These are phyloP conservation scores for Fusarium secorum DNA, from an alignment of 2,329 filamentous ascomycete species.

Conservation along the genomic window DNA sequence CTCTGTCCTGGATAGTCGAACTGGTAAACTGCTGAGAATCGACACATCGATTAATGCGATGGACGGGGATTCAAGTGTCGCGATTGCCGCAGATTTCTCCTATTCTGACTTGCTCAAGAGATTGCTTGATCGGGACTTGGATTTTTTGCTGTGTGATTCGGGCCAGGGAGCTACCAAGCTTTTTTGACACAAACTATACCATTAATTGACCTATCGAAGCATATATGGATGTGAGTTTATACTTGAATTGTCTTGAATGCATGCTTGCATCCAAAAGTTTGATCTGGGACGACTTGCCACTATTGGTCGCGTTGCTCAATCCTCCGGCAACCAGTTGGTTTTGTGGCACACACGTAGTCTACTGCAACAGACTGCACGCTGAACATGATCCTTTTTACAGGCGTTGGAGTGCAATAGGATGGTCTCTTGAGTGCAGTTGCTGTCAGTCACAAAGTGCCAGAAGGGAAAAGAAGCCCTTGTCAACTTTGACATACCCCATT, in stretches of 20 bases:
- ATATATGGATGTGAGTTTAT: background rate
- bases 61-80: background rate
- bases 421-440: background rate
- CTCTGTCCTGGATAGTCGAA: too few species aligned
- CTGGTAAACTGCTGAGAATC: background rate
- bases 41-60: too few species aligned
- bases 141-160: background rate
- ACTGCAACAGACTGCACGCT: accelerated
- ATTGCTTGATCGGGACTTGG: accelerated
- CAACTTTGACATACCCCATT: too few species aligned
- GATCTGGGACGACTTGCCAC: background rate
- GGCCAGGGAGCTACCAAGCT: too few species aligned
- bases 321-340: accelerated
- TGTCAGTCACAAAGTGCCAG: accelerated
- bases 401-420: accelerated
- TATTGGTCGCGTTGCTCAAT: background rate
- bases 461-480: background rate
- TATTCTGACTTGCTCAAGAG: accelerated
- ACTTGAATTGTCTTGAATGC: background rate
- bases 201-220: accelerated
- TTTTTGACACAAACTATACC: background rate
- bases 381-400: accelerated
- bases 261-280: background rate
- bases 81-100: accelerated
- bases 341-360: accelerated